Conservation (phyloP, 192 early-diverging fungal species). For the Polychytrium aggregatum region DNA sequence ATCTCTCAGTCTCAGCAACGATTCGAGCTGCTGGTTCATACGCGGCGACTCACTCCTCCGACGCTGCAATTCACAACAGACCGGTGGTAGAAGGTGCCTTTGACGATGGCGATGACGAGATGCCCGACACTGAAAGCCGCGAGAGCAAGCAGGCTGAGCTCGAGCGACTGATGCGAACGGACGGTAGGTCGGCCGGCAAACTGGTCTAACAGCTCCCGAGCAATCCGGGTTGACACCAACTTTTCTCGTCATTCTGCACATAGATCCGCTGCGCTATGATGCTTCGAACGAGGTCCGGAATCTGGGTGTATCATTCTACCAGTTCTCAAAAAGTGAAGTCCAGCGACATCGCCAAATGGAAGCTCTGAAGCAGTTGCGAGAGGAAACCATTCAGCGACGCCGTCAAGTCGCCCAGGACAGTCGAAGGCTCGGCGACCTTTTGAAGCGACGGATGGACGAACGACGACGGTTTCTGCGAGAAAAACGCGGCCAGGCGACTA, state of each 20-base stretch:
- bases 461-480: no score
- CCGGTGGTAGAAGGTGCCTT: not conserved
- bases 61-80: not conserved
- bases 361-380: constrained; percentile 41
- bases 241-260: not conserved
- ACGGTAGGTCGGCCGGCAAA: not conserved
- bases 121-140: constrained; percentile 3
- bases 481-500: no score
- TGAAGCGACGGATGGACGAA: no score
- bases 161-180: not conserved
- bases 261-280: constrained; percentile 25
- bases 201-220: not conserved
- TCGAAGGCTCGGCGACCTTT: no score
- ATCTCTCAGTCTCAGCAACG: no score
- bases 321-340: constrained; percentile 52
- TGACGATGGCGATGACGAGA: constrained; percentile 21
- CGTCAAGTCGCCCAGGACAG: no score
- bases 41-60: not conserved
- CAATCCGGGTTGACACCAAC: not conserved
- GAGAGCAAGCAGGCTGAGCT: not conserved
- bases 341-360: constrained; percentile 48
- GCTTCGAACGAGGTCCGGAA: constrained; percentile 44
- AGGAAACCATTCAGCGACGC: constrained; percentile 22
- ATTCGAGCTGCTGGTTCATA: no score
- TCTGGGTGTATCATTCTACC: constrained; percentile 58